Base-by-base conservation (phyloP, 148 eudicot genomes). In the Pharnaceum exiguum region DNA sequence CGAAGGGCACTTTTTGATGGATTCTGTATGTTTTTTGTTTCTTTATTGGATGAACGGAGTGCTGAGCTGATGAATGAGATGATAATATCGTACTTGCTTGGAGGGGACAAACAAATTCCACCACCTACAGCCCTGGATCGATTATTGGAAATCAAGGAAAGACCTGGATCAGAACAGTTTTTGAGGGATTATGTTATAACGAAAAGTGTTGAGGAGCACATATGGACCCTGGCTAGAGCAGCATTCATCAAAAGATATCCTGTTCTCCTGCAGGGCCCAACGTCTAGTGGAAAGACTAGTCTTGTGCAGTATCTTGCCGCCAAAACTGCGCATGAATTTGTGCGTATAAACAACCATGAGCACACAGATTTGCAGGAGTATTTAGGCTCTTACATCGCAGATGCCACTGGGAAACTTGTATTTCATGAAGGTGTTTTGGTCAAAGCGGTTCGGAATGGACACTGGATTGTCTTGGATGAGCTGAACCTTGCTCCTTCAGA, bases 231-330 rank as follows among this genome's bases (percentile, higher is more conserved):
- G 62, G 86, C 89, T 16, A 79, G 91, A 23, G 95, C 99, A 31
- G 79, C 77, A 59, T 83, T 78, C 53, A 76, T 86, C 51, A 82
- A 83, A 65, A 74, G 82, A 80, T 93, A 93, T 60, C 99, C 99
- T 3, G 96, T 93, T 69, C 89, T 93, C 36, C 65, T 93, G 63
- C 99, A 93, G 76, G 99, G 99, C 16, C 99, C 99, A 6, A 93
- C 99, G 2, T 93, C 99, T 66, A 89, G 99, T 70, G 99, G 99
- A 26, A 93, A 93, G 72, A 93, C 99, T 53, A 93, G 99, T 74
- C 90, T 93, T 64, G 89, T 93, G 44, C 74, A 81, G 68, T 89
- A 75, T 83, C 99, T 93, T 71, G 96, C 99, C 60, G 82, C 83
- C 62, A 71, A 72, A 73, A 93, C 96, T 60, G 91, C 85, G 46